Evolutionary conservation across 2,329 filamentous ascomycete species (phyloP).

Genomic region (Fusarium globosum): DNA sequence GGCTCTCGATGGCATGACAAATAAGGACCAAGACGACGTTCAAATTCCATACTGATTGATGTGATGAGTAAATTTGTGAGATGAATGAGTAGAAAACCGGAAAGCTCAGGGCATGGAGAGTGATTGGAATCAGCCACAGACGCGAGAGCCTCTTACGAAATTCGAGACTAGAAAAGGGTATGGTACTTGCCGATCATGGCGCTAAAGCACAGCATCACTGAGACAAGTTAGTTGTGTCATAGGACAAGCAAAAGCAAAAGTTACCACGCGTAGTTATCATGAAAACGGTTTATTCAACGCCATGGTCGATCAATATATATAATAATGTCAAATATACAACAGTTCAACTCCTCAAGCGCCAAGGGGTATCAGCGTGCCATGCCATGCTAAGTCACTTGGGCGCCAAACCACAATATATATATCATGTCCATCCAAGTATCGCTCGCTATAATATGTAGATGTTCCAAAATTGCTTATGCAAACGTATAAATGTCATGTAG

Average conservation of each 20-base stretch:
- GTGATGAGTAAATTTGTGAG: neutral
- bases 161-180: no score
- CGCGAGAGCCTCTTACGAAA: no score
- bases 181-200: no score
- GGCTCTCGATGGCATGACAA: fast-evolving
- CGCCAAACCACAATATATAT: neutral
- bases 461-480: neutral
- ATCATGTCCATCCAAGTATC: neutral
- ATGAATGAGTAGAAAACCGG: neutral
- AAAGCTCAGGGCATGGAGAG: fast-evolving
- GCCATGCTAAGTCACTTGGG: slow-evolving; percentile 3
- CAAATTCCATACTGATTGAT: no score
- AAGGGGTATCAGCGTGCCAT: slow-evolving; percentile 32
- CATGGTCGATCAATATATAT: neutral
- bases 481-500: neutral
- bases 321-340: neutral
- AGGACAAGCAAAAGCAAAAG: neutral
- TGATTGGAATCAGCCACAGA: neutral
- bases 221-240: no score
- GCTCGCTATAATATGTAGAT: slow-evolving; percentile 4
- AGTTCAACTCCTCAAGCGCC: slow-evolving; percentile 26
- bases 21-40: no score
- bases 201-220: no score
- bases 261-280: no score
- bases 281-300: neutral